Evolutionary conservation across 1,139 yeast genomes (phyloP).

Genomic region (Saccharomyces hybrid): DNA sequence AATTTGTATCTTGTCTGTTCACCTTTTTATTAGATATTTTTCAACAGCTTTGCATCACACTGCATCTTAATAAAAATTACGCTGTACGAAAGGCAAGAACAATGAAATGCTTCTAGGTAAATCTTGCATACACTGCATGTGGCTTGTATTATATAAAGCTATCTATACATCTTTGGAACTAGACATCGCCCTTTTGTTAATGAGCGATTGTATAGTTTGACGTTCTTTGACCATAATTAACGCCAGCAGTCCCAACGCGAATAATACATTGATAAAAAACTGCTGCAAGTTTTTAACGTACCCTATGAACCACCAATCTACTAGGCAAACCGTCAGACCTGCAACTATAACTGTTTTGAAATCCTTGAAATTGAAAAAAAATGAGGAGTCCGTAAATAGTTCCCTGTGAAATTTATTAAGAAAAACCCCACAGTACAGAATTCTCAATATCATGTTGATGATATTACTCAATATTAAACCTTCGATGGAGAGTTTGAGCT

Average conservation of each 20-base stretch:
- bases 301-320: constrained; percentile 34
- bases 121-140: background rate
- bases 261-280: constrained; percentile 36
- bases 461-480: constrained; percentile 61
- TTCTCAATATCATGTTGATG: constrained; percentile 57
- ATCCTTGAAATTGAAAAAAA: constrained; percentile 24
- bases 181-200: constrained; percentile 13
- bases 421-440: constrained; percentile 44
- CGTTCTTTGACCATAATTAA: constrained; percentile 39
- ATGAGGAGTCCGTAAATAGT: constrained; percentile 18
- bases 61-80: too few relatives aligned
- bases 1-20: too few relatives aligned
- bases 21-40: too few relatives aligned
- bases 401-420: constrained; percentile 35
- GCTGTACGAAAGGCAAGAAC: too few relatives aligned
- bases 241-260: constrained; percentile 36
- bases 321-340: constrained; percentile 27
- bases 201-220: constrained; percentile 20
- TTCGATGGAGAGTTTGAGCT: constrained; percentile 41
- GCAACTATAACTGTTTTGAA: constrained; percentile 22
- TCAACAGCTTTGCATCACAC: too few relatives aligned
- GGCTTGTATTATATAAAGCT: background rate
- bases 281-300: constrained; percentile 37
- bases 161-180: constrained; percentile 12
- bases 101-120: background rate